Percentiles rank a stretch among this genome's conserved stretches.
Evolutionary conservation across 441 rosid genomes (phyloP).

Genomic region (Biscutella laevigata): DNA sequence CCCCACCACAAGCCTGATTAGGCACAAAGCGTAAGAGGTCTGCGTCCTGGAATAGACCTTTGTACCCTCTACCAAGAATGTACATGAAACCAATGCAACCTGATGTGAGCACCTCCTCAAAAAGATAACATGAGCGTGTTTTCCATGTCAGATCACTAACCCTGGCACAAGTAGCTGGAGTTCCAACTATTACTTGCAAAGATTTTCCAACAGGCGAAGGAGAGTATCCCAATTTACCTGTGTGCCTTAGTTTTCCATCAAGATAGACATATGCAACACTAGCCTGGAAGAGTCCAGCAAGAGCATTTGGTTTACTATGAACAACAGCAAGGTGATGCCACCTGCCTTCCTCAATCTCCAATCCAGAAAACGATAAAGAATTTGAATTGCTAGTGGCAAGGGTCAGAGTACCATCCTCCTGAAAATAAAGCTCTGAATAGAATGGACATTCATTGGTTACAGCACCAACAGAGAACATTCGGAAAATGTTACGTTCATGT

Average conservation of each 20-base stretch:
- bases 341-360: constrained; percentile 90
- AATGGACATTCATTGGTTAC: constrained; percentile 61
- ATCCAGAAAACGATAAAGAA: constrained; percentile 87
- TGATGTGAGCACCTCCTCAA: constrained; percentile 96
- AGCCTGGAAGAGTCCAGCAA: constrained; percentile 99
- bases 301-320: constrained; percentile 99
- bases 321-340: constrained; percentile 99
- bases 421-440: constrained; percentile 94
- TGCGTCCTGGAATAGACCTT: constrained; percentile 95
- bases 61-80: constrained; percentile 98
- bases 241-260: constrained; percentile 94
- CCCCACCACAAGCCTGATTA: constrained; percentile 99
- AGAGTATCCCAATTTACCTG: constrained; percentile 97
- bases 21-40: constrained; percentile 97
- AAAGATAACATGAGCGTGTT: constrained; percentile 95
- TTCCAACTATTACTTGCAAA: constrained; percentile 91
- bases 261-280: constrained; percentile 96
- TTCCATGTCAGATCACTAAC: constrained; percentile 87
- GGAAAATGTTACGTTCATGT: constrained; percentile 56
- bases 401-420: constrained; percentile 90
- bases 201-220: constrained; percentile 97
- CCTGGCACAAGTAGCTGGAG: constrained; percentile 72
- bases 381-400: constrained; percentile 96
- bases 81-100: constrained; percentile 98
- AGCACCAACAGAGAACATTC: constrained; percentile 93